Evolutionary conservation across 768 basidiomycete genomes (phyloP).

Genomic region (Panaeolus cyanescens): DNA sequence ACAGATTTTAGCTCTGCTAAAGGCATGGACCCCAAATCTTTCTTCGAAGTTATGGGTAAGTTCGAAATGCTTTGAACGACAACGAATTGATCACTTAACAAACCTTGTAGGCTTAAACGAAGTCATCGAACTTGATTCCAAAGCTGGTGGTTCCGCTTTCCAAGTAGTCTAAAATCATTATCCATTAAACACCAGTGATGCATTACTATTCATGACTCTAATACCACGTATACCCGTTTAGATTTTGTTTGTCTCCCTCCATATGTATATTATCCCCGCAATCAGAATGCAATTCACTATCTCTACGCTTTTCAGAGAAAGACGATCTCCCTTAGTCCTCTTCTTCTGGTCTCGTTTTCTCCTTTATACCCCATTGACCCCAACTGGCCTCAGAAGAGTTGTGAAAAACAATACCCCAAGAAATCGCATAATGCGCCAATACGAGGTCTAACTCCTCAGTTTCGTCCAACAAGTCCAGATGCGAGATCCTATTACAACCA

Average conservation of each 20-base stretch:
- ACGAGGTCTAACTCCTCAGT: slow-evolving; percentile 93
- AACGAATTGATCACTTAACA: not conserved
- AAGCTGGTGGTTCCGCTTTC: slow-evolving; percentile 63
- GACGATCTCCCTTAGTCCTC: not conserved
- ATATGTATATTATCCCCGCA: not conserved
- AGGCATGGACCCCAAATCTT: slow-evolving; percentile 78
- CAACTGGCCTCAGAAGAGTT: slow-evolving; percentile 22
- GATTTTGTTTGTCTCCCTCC: not conserved
- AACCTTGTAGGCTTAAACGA: slow-evolving; percentile 48
- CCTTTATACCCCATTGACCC: slow-evolving; percentile 38
- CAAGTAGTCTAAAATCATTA: slow-evolving; percentile 39
- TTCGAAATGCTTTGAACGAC: not conserved
- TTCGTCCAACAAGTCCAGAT: slow-evolving; percentile 89
- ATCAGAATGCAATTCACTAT: not conserved
- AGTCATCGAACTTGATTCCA: slow-evolving; percentile 52
- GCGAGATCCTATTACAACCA: slow-evolving; percentile 57
- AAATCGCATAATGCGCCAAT: slow-evolving; percentile 85
- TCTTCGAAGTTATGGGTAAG: slow-evolving; percentile 79
- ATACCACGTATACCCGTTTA: not conserved
- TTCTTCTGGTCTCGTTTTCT: slow-evolving; percentile 7
- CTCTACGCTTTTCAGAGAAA: not conserved
- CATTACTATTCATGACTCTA: not conserved
- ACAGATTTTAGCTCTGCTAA: slow-evolving; percentile 63
- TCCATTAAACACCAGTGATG: not conserved
- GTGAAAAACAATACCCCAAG: slow-evolving; percentile 56